Conservation (phyloP, 768 basidiomycete genomes). For the Boletus huronensis region DNA sequence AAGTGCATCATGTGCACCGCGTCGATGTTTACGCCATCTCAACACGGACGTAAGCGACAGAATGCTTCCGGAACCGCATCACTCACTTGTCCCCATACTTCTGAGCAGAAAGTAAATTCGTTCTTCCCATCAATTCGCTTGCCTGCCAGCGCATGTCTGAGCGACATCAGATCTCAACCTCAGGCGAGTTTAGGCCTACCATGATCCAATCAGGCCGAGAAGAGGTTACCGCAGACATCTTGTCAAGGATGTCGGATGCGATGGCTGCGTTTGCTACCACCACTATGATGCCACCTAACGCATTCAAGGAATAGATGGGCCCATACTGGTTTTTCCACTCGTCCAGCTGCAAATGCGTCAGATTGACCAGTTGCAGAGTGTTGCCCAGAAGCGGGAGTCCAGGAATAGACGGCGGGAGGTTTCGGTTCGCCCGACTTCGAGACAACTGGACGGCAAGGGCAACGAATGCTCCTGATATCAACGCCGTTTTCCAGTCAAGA, state of each 20-base stretch:
- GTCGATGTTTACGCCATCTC: conserved; percentile 6
- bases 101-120: conserved; percentile 2
- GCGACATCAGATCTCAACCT: not conserved
- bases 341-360: conserved; percentile 7
- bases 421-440: not conserved
- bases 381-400: conserved; percentile 4
- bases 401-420: conserved; percentile 7
- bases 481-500: not conserved
- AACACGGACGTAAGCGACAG: not conserved
- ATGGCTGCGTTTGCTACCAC: conserved; percentile 10
- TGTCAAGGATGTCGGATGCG: conserved; percentile 6
- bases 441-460: not conserved
- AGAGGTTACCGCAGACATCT: conserved; percentile 8
- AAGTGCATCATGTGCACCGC: conserved; percentile 4
- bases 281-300: conserved; percentile 4
- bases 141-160: not conserved
- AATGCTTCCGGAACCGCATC: not conserved
- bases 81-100: conserved; percentile 10
- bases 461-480: conserved; percentile 1
- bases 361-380: conserved; percentile 2
- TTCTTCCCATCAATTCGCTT: conserved; percentile 5
- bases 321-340: conserved; percentile 10
- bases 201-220: conserved; percentile 10
- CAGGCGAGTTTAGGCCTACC: not conserved
- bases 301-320: conserved; percentile 7